A percentile compares a stretch with the other conserved stretches of the same genome.
Conservation (phyloP, 164 flowering plant genomes). For the Litsea cubeba region DNA sequence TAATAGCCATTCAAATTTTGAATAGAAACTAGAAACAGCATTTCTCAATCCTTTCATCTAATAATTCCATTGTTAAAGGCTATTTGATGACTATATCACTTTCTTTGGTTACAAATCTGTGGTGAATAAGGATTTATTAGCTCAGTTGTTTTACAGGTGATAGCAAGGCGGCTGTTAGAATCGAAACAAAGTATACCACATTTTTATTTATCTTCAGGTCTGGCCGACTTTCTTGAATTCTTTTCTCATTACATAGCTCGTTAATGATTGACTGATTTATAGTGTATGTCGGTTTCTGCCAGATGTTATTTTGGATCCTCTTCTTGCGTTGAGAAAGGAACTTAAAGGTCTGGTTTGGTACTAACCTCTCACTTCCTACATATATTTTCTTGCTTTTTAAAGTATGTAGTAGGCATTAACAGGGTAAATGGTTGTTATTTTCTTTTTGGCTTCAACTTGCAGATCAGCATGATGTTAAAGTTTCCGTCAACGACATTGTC, state of each 20-base stretch:
- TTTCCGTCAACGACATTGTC: constrained; percentile 94
- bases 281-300: constrained; percentile 22
- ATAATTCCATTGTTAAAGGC: neutral
- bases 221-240: neutral
- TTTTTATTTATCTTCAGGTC: constrained; percentile 54
- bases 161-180: constrained; percentile 83
- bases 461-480: constrained; percentile 81
- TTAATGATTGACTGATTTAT: constrained; percentile 7
- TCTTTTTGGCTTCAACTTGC: constrained; percentile 25
- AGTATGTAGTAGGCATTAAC: neutral
- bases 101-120: neutral
- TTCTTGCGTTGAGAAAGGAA: constrained; percentile 83
- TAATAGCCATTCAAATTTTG: no score
- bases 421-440: constrained; percentile 3
- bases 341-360: constrained; percentile 58
- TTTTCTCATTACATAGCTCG: constrained; percentile 3
- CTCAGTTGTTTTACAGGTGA: constrained; percentile 54
- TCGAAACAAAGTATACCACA: constrained; percentile 91
- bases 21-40: neutral
- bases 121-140: neutral
- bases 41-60: neutral
- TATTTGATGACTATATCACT: neutral
- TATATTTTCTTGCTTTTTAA: neutral
- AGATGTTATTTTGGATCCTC: constrained; percentile 95
- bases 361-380: neutral